phyloP scores from a whole-genome alignment of 805 yeast species.

The Blastobotrys mokoenaii region DNA sequence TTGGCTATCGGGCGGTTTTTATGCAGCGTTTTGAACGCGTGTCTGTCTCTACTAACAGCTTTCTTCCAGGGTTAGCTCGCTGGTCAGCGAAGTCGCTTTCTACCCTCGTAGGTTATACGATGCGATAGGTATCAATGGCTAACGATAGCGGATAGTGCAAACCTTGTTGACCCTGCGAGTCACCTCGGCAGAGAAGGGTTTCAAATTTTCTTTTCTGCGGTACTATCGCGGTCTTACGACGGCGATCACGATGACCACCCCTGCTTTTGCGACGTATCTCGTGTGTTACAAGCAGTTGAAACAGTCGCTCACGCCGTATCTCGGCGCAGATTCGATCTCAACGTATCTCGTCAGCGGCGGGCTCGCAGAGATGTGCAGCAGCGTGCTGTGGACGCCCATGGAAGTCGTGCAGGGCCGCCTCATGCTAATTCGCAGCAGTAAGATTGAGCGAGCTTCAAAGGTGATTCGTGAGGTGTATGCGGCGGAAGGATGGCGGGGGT shows the following conservation, averaged over 20 bases:
- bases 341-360: constrained; percentile 33
- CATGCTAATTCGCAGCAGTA: constrained; percentile 21
- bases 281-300: constrained; percentile 34
- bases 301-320: constrained; percentile 27
- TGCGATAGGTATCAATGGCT: background rate
- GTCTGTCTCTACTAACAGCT: background rate
- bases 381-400: constrained; percentile 37
- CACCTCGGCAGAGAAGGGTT: constrained; percentile 31
- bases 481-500: constrained; percentile 67
- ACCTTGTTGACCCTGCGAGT: constrained; percentile 36
- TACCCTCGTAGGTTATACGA: constrained; percentile 28
- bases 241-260: constrained; percentile 32
- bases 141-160: constrained; percentile 24
- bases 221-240: constrained; percentile 36
- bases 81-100: constrained; percentile 31
- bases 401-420: constrained; percentile 38
- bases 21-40: background rate
- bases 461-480: constrained; percentile 34
- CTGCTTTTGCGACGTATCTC: constrained; percentile 35
- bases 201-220: constrained; percentile 29
- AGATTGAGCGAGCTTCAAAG: constrained; percentile 4
- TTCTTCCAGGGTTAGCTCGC: constrained; percentile 26
- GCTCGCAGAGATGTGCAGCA: constrained; percentile 32
- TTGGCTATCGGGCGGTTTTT: too few species aligned
- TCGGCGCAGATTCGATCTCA: constrained; percentile 27